These are phyloP conservation scores for Solanum sejunctum DNA, from an alignment of 257 asterid species.

Conservation along the genomic window DNA sequence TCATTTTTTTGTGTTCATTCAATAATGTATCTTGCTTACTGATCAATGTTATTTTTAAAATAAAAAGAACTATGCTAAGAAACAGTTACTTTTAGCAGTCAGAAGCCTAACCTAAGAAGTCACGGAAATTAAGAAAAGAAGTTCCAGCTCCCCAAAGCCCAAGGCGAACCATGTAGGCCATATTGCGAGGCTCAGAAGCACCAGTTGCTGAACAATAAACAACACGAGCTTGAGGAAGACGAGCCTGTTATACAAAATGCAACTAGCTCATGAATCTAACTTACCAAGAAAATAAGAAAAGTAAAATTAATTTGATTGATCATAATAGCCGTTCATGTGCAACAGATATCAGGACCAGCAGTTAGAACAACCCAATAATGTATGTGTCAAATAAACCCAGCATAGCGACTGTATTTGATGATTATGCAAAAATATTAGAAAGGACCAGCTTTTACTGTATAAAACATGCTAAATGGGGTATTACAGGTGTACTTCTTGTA, in stretches of 20 bases:
- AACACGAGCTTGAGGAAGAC: constrained; percentile 95
- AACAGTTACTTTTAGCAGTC: background rate
- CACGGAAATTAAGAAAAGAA: constrained; percentile 65
- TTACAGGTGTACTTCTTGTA: background rate
- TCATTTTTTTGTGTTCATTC: background rate
- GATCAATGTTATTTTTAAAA: background rate
- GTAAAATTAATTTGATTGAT: background rate
- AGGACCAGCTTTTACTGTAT: background rate
- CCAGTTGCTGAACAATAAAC: constrained; percentile 99
- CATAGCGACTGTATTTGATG: background rate
- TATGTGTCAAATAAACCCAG: background rate
- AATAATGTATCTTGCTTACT: background rate
- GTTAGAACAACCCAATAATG: background rate
- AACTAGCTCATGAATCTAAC: background rate
- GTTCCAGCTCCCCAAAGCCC: constrained; percentile 99
- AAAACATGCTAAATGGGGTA: background rate
- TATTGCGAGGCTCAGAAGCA: constrained; percentile 97
- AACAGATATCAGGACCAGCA: background rate
- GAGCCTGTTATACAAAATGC: constrained; percentile 53
- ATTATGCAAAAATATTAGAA: background rate
- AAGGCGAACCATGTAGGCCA: constrained; percentile 99
- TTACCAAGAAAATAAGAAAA: background rate
- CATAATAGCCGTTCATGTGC: background rate
- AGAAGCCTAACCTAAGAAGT: constrained; percentile 62
- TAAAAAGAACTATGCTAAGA: background rate